phyloP scores from a whole-genome alignment of 2,329 filamentous ascomycete species.

The Colletotrichum musicola region DNA sequence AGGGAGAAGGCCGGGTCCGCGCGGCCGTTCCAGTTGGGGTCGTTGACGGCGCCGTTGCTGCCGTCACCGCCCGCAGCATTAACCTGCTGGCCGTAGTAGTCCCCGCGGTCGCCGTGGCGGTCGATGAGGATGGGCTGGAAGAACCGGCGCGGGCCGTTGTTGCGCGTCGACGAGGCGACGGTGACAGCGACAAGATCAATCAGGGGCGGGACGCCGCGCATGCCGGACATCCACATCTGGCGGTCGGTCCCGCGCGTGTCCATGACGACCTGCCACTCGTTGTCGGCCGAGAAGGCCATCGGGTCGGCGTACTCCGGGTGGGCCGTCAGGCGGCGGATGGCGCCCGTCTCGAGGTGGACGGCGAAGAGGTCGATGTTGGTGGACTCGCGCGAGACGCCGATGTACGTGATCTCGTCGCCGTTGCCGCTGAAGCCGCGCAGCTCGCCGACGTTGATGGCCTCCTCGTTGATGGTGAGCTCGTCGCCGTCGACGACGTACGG shows the following conservation, averaged over 20 bases:
- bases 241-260: slow-evolving; percentile 58
- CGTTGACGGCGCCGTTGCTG: slow-evolving; percentile 55
- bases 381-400: slow-evolving; percentile 55
- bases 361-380: slow-evolving; percentile 60
- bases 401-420: slow-evolving; percentile 56
- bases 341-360: slow-evolving; percentile 53
- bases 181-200: slow-evolving; percentile 51
- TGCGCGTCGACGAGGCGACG: slow-evolving; percentile 55
- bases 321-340: slow-evolving; percentile 55
- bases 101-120: slow-evolving; percentile 56
- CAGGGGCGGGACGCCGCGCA: slow-evolving; percentile 58
- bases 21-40: slow-evolving; percentile 61
- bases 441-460: slow-evolving; percentile 55
- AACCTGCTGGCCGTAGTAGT: slow-evolving; percentile 58
- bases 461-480: slow-evolving; percentile 46
- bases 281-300: slow-evolving; percentile 55
- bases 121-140: slow-evolving; percentile 61
- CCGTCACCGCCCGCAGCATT: slow-evolving; percentile 52
- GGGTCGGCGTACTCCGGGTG: slow-evolving; percentile 60
- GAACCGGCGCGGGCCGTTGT: slow-evolving; percentile 59
- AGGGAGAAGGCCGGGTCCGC: slow-evolving; percentile 58
- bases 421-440: slow-evolving; percentile 58
- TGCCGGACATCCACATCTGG: slow-evolving; percentile 54
- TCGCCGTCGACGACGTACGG: slow-evolving; percentile 44
- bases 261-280: slow-evolving; percentile 57